Evolutionary conservation across 495 filamentous ascomycete genomes (phyloP).

Genomic region (Neurospora tetrasperma): DNA sequence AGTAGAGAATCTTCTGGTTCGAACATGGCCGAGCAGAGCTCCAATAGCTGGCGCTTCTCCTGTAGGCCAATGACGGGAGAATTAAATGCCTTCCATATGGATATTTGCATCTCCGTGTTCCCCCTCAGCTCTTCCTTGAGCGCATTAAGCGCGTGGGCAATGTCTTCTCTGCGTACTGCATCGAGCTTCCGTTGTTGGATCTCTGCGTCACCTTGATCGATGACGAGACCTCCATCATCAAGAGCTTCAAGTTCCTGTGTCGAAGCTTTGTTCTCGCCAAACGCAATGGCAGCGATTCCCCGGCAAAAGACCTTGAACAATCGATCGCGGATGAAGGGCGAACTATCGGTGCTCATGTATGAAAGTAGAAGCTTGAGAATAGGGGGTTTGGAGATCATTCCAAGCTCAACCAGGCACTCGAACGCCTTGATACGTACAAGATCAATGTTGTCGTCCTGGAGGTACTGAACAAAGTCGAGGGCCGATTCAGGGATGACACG

Average conservation of each 20-base stretch:
- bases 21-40: constrained; percentile 67
- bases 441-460: constrained; percentile 66
- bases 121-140: constrained; percentile 60
- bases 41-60: constrained; percentile 69
- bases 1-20: constrained; percentile 51
- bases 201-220: constrained; percentile 56
- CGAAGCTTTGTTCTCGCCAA: constrained; percentile 48
- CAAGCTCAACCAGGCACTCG: constrained; percentile 67
- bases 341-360: constrained; percentile 64
- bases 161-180: constrained; percentile 61
- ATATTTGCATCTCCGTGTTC: constrained; percentile 51
- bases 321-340: constrained; percentile 64
- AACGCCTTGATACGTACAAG: constrained; percentile 76
- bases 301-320: constrained; percentile 58
- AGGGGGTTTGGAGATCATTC: constrained; percentile 50
- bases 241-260: constrained; percentile 13
- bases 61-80: constrained; percentile 52
- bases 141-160: constrained; percentile 63
- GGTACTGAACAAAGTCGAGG: constrained; percentile 70
- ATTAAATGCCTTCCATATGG: constrained; percentile 70
- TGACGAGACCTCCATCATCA: constrained; percentile 56
- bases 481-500: constrained; percentile 51
- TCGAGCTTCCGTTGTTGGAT: constrained; percentile 58
- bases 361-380: constrained; percentile 62
- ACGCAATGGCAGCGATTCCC: constrained; percentile 69